A percentile compares a stretch with the other conserved stretches of the same genome.
Evolutionary conservation across 352 stramenopile species (phyloP).

Genomic region (Phytopythium delawarense): DNA sequence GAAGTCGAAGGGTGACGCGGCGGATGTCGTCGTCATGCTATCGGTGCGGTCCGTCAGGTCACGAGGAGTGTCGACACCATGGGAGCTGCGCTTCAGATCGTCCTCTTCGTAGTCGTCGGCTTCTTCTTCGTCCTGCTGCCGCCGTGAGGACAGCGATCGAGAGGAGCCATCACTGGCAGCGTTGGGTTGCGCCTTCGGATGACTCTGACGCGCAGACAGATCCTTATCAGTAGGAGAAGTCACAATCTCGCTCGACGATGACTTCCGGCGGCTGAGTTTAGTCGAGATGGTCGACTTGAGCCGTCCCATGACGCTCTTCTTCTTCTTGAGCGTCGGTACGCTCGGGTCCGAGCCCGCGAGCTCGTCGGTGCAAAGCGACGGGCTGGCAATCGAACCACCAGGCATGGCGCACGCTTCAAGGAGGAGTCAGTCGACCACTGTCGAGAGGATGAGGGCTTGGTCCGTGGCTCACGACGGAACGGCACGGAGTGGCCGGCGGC

Average conservation of each 20-base stretch:
- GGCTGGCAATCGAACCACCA: background rate
- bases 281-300: slow-evolving; percentile 63
- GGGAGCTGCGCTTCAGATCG: slow-evolving; percentile 1
- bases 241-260: slow-evolving; percentile 11
- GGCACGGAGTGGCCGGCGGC: background rate
- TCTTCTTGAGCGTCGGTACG: slow-evolving; percentile 27
- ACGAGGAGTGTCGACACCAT: background rate
- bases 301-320: slow-evolving; percentile 58
- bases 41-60: background rate
- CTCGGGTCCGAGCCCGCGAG: background rate
- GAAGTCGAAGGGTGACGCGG: slow-evolving; percentile 1
- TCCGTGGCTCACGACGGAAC: background rate
- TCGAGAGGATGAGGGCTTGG: background rate
- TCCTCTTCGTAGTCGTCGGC: slow-evolving; percentile 19
- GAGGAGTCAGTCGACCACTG: no score
- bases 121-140: slow-evolving; percentile 16
- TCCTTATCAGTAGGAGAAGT: slow-evolving; percentile 31
- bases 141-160: background rate
- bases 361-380: background rate
- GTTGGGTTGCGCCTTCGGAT: background rate
- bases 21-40: slow-evolving; percentile 2
- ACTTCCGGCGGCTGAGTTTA: slow-evolving; percentile 47
- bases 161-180: background rate
- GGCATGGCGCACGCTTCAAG: background rate
- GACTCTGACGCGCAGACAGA: slow-evolving; percentile 17